phyloP scores from a whole-genome alignment of 1,139 yeast species.

The Pneumocystis oryctolagi region DNA sequence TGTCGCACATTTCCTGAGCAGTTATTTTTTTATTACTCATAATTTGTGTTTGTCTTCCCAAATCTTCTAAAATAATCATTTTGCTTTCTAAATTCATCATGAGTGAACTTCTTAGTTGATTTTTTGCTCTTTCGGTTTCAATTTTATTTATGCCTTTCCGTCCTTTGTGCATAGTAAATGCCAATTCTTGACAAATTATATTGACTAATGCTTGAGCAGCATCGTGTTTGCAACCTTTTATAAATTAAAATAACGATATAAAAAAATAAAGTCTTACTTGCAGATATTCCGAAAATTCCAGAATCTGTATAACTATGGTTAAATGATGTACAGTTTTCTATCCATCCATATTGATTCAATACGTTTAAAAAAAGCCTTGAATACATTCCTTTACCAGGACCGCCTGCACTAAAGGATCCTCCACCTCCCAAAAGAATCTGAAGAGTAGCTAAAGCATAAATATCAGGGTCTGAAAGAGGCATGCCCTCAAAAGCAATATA shows the following conservation, averaged over 20 bases:
- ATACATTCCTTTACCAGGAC: slow-evolving; percentile 99
- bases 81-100: slow-evolving; percentile 88
- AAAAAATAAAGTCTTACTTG: slow-evolving; percentile 19
- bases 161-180: slow-evolving; percentile 11
- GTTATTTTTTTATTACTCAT: slow-evolving; percentile 67
- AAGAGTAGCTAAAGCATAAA: slow-evolving; percentile 77
- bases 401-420: slow-evolving; percentile 95
- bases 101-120: slow-evolving; percentile 75
- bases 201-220: slow-evolving; percentile 9
- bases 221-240: slow-evolving; percentile 6
- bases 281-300: slow-evolving; percentile 80
- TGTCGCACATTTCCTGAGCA: slow-evolving; percentile 66
- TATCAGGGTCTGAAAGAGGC: slow-evolving; percentile 70
- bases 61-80: slow-evolving; percentile 80
- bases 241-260: not conserved
- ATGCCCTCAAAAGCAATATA: slow-evolving; percentile 82
- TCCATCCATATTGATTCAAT: slow-evolving; percentile 76
- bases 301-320: slow-evolving; percentile 83
- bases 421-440: slow-evolving; percentile 96
- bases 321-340: slow-evolving; percentile 77
- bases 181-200: slow-evolving; percentile 11
- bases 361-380: slow-evolving; percentile 85
- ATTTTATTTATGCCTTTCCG: slow-evolving; percentile 47
- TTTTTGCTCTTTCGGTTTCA: slow-evolving; percentile 81
- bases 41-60: slow-evolving; percentile 78